A percentile compares a stretch with the other conserved stretches of the same genome.
Conservation (phyloP, 768 basidiomycete species). For the Pholiota conissans region DNA sequence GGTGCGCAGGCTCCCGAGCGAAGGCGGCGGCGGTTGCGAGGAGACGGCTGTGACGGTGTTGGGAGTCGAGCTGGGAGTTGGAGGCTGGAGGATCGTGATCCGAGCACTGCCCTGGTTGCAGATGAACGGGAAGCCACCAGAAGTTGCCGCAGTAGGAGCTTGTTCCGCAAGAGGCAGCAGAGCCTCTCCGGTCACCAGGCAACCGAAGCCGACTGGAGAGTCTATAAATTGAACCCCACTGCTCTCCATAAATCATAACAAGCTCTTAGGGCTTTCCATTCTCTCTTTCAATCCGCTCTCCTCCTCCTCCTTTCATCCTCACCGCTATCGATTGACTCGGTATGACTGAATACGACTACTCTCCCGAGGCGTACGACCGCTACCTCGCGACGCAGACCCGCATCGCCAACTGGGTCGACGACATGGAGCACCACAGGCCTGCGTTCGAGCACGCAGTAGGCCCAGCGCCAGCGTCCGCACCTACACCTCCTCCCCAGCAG, state of each 20-base stretch:
- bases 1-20: background rate
- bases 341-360: conserved; percentile 66
- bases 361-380: conserved; percentile 53
- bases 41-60: too few relatives aligned
- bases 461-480: conserved; percentile 8
- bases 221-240: background rate
- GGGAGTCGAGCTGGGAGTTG: too few relatives aligned
- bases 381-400: conserved; percentile 45
- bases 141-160: background rate
- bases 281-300: background rate
- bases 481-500: background rate
- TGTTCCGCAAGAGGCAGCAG: background rate
- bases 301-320: background rate
- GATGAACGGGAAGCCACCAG: too few relatives aligned
- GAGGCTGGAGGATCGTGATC: too few relatives aligned
- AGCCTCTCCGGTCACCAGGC: background rate
- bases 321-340: background rate
- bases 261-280: background rate
- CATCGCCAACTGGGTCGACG: conserved; percentile 50
- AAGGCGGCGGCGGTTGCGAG: too few relatives aligned
- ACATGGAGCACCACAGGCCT: conserved; percentile 40
- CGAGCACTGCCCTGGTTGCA: too few relatives aligned
- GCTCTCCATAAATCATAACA: too few relatives aligned
- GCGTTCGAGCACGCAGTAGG: conserved; percentile 25
- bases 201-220: background rate